Percentiles rank a stretch among this genome's conserved stretches.
phyloP scores from a whole-genome alignment of 140 eudicot genomes.

The Ambrosia hybrid region DNA sequence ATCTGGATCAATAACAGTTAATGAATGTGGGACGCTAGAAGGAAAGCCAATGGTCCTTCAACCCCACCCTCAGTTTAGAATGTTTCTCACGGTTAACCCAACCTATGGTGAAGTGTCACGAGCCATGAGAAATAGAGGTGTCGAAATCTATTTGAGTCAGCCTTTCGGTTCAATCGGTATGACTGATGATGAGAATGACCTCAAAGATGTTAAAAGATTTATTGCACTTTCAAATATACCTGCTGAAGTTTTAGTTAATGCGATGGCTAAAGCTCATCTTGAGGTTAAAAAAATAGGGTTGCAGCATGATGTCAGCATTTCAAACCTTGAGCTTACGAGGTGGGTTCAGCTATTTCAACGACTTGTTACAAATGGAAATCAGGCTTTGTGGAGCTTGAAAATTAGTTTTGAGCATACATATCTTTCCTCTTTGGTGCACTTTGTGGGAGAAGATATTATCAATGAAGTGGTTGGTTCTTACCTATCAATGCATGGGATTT shows the following conservation, averaged over 20 bases:
- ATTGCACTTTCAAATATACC: constrained; percentile 78
- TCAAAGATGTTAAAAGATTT: constrained; percentile 68
- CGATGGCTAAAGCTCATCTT: constrained; percentile 89
- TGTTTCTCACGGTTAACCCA: constrained; percentile 96
- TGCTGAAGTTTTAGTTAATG: constrained; percentile 45
- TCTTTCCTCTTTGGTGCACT: constrained; percentile 83
- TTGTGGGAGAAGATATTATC: constrained; percentile 61
- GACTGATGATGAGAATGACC: constrained; percentile 45
- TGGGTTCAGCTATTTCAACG: constrained; percentile 90
- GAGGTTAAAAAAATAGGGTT: constrained; percentile 54
- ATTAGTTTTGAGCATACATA: constrained; percentile 89
- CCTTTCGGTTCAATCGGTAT: constrained; percentile 55
- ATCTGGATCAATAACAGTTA: constrained; percentile 89
- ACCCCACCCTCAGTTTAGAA: constrained; percentile 85
- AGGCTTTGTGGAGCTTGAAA: constrained; percentile 74
- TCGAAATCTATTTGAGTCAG: constrained; percentile 79
- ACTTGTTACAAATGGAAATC: constrained; percentile 75
- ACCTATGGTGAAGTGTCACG: constrained; percentile 89
- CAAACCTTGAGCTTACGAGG: constrained; percentile 82
- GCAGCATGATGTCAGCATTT: constrained; percentile 44
- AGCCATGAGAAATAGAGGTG: constrained; percentile 98
- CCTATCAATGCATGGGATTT: constrained; percentile 42
- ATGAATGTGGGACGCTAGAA: constrained; percentile 84
- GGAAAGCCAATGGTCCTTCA: constrained; percentile 78
- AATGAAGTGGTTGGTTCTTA: constrained; percentile 43